A percentile compares a stretch with the other conserved stretches of the same genome.
Conservation (phyloP, 2,329 filamentous ascomycete species). For the Fusarium mundagurra region DNA sequence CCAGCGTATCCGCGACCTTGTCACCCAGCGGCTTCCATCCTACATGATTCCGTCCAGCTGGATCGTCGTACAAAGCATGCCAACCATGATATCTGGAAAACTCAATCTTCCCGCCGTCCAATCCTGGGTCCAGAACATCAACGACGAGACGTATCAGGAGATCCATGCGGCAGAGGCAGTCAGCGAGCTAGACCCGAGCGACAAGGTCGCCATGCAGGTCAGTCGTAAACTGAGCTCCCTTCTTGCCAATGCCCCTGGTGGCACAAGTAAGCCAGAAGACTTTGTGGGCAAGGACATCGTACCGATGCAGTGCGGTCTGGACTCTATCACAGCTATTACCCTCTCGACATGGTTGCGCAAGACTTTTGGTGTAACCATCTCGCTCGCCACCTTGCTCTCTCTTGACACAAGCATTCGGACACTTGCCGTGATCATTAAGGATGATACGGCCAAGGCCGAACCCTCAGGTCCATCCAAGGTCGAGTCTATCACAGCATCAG, state of each 20-base stretch:
- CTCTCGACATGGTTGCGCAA: conserved; percentile 11
- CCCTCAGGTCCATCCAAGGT: not conserved
- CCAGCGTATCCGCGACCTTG: not conserved
- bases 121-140: not conserved
- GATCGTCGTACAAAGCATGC: conserved; percentile 10
- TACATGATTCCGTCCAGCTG: conserved; percentile 18
- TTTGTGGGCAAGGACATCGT: conserved; percentile 3
- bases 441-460: not conserved
- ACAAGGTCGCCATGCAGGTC: not conserved
- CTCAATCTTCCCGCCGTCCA: conserved; percentile 1
- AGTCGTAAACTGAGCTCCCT: not conserved
- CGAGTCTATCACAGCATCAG: not conserved
- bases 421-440: not conserved
- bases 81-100: conserved; percentile 17
- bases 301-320: conserved; percentile 5
- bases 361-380: not conserved
- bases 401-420: not conserved
- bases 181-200: not conserved
- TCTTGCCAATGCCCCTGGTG: not conserved
- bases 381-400: not conserved
- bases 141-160: not conserved
- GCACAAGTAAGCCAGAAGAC: not conserved
- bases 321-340: conserved; percentile 3
- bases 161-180: not conserved
- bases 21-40: conserved; percentile 2